These are phyloP conservation scores for Globisporangium nunn DNA, from an alignment of 352 stramenopile species.

Conservation along the genomic window DNA sequence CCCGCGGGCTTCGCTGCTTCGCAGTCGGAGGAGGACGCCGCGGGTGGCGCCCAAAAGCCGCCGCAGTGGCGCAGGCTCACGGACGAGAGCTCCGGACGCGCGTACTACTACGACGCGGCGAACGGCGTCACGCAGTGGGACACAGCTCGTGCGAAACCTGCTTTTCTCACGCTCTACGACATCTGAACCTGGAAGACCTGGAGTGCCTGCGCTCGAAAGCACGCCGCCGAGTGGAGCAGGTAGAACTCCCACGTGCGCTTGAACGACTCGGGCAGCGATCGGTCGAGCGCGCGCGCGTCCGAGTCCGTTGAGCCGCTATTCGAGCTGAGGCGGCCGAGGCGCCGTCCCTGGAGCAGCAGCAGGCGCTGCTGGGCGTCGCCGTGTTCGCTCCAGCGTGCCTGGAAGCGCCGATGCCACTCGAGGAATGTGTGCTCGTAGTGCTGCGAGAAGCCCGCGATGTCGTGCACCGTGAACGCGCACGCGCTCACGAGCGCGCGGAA, in stretches of 20 bases:
- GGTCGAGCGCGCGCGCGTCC: slow-evolving; percentile 6
- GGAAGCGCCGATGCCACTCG: slow-evolving; percentile 79
- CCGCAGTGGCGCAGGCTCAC: slow-evolving; percentile 53
- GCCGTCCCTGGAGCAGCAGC: slow-evolving; percentile 6
- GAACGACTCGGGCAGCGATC: slow-evolving; percentile 66
- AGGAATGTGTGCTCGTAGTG: slow-evolving; percentile 84
- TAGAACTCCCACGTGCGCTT: slow-evolving; percentile 88
- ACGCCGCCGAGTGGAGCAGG: slow-evolving; percentile 79
- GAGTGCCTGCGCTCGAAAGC: slow-evolving; percentile 64
- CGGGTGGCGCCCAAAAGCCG: slow-evolving; percentile 9
- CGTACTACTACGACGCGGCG: slow-evolving; percentile 73
- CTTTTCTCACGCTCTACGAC: slow-evolving; percentile 14
- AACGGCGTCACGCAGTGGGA: slow-evolving; percentile 74
- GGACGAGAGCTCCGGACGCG: slow-evolving; percentile 47
- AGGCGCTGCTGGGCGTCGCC: slow-evolving; percentile 1
- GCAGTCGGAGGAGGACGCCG: slow-evolving; percentile 3
- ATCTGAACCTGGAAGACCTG: slow-evolving; percentile 67
- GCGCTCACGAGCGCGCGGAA: slow-evolving; percentile 37
- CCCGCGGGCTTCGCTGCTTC: slow-evolving; percentile 21
- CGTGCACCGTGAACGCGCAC: slow-evolving; percentile 55
- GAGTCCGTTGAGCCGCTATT: not conserved
- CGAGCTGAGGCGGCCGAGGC: slow-evolving; percentile 8
- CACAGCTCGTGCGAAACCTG: slow-evolving; percentile 2
- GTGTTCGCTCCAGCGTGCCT: slow-evolving; percentile 39
- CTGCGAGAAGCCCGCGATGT: slow-evolving; percentile 58